Conservation (phyloP, 2,329 filamentous ascomycete species). For the Ascochyta fabae region DNA sequence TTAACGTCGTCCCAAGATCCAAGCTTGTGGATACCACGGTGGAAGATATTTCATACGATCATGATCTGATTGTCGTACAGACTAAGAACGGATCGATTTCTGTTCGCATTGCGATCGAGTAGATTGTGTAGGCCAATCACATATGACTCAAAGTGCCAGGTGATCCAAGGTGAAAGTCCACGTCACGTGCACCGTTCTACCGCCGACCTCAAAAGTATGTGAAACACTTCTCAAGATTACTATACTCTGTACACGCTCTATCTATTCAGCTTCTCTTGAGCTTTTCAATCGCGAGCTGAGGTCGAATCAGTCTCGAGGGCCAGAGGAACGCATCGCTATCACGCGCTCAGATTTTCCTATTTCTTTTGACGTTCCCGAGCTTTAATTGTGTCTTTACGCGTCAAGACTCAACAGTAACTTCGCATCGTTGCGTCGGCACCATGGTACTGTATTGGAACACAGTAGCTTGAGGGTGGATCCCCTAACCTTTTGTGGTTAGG, state of each 20-base stretch:
- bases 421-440: not conserved
- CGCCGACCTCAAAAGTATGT: not conserved
- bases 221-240: not conserved
- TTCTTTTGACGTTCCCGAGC: not conserved
- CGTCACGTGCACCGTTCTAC: not conserved
- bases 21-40: conserved; percentile 32
- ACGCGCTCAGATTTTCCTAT: not conserved
- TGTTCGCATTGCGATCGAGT: conserved; percentile 32
- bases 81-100: conserved; percentile 35
- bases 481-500: not conserved
- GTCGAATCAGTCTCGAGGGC: not conserved
- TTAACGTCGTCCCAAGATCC: conserved; percentile 29
- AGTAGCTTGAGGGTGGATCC: not conserved
- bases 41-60: conserved; percentile 34
- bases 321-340: not conserved
- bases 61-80: conserved; percentile 36
- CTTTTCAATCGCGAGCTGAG: not conserved
- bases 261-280: too few relatives aligned
- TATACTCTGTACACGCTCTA: not conserved
- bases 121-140: not conserved
- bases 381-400: not conserved
- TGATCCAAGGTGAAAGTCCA: not conserved
- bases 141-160: not conserved
- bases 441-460: not conserved
- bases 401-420: not conserved